Evolutionary conservation across 116 monocot genomes (phyloP).

Genomic region (Zostera marina): DNA sequence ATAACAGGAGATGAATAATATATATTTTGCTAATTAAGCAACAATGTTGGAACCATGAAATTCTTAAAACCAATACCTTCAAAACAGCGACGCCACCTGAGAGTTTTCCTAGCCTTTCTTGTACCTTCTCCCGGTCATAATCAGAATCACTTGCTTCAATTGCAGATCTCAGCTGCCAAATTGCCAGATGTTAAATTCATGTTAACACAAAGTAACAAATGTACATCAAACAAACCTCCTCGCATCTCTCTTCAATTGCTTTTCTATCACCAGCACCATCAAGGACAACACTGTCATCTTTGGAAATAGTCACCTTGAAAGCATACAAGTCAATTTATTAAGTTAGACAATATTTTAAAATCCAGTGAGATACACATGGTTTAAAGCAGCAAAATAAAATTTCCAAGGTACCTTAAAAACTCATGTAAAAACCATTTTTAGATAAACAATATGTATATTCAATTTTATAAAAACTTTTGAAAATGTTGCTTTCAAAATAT

Average conservation of each 20-base stretch:
- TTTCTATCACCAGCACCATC: conserved; percentile 82
- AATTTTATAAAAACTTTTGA: too few relatives aligned
- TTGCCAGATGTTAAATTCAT: neutral
- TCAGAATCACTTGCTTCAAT: conserved; percentile 79
- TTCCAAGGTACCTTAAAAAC: too few relatives aligned
- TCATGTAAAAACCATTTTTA: too few relatives aligned
- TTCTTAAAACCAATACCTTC: conserved; percentile 33
- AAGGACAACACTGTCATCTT: conserved; percentile 81
- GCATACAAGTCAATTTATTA: neutral
- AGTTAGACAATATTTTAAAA: too few relatives aligned
- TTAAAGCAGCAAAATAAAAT: too few relatives aligned
- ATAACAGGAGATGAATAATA: too few relatives aligned
- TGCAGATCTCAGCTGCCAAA: conserved; percentile 55
- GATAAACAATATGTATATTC: too few relatives aligned
- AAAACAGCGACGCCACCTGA: conserved; percentile 94
- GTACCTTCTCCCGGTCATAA: conserved; percentile 83
- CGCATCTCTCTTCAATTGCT: conserved; percentile 62
- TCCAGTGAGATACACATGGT: too few relatives aligned
- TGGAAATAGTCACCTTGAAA: conserved; percentile 68
- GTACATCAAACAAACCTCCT: conserved; percentile 26
- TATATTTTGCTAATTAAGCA: too few relatives aligned
- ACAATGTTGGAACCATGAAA: neutral
- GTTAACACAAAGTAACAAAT: too few relatives aligned
- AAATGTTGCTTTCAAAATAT: neutral
- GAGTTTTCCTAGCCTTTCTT: conserved; percentile 80